These are phyloP conservation scores for Colletotrichum graminicola DNA, from an alignment of 2,329 filamentous ascomycete genomes.

Conservation along the genomic window DNA sequence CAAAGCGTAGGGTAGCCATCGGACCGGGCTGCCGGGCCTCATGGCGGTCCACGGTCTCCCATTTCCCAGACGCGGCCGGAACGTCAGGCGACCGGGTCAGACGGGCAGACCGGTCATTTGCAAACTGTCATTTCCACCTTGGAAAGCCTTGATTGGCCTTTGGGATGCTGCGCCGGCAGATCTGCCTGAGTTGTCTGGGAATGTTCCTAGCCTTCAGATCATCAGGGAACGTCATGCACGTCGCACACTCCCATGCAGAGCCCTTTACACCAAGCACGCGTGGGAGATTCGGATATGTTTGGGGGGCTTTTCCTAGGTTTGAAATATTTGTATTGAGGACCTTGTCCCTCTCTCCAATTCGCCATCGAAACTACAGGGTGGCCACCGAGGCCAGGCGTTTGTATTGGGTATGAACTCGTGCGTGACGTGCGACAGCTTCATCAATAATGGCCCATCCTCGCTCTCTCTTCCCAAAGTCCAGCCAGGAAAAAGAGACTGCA, in stretches of 20 bases:
- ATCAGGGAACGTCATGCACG: too few relatives aligned
- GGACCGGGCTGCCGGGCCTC: constrained; percentile 8
- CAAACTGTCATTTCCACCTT: background rate
- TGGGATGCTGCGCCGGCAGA: background rate
- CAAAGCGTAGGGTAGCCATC: too few relatives aligned
- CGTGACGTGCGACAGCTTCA: background rate
- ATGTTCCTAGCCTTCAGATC: background rate
- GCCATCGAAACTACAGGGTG: constrained; percentile 20
- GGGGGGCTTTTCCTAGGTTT: background rate
- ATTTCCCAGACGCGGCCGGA: background rate
- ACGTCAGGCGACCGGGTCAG: background rate
- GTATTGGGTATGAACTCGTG: constrained; percentile 31
- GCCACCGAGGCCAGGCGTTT: constrained; percentile 26
- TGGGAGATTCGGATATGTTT: background rate
- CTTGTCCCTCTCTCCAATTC: background rate
- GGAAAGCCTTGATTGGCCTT: background rate
- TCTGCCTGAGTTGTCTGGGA: background rate
- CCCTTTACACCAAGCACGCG: background rate
- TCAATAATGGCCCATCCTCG: background rate
- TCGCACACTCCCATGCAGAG: background rate
- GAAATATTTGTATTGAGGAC: background rate
- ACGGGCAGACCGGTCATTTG: background rate
- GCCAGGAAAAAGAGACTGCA: background rate
- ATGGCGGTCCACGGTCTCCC: background rate
- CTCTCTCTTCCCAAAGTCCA: background rate